Percentiles rank a stretch among this genome's conserved stretches.
Conservation (phyloP, 352 stramenopile genomes). For the Globisporangium lucens region DNA sequence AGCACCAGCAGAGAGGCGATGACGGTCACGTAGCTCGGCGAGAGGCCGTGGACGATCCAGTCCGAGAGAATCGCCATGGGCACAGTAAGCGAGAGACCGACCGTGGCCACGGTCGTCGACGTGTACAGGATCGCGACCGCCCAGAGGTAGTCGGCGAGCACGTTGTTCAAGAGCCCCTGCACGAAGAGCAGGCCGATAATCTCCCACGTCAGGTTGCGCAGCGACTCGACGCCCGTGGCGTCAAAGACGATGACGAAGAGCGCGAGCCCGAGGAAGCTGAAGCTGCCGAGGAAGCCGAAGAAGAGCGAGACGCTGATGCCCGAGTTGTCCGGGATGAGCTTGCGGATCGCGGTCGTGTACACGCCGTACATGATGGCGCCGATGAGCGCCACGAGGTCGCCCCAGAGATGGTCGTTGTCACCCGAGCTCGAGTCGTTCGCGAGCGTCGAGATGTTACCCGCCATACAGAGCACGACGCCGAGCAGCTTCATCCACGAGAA, state of each 20-base stretch:
- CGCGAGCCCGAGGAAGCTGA: slow-evolving; percentile 85
- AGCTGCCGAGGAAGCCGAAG: slow-evolving; percentile 92
- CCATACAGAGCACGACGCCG: slow-evolving; percentile 85
- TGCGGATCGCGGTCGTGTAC: slow-evolving; percentile 90
- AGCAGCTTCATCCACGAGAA: slow-evolving; percentile 80
- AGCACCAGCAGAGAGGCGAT: slow-evolving; percentile 66
- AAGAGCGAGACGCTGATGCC: slow-evolving; percentile 91
- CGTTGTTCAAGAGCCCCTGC: slow-evolving; percentile 94
- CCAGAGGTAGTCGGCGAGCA: slow-evolving; percentile 95
- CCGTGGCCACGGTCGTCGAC: slow-evolving; percentile 93
- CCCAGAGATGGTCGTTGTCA: slow-evolving; percentile 38
- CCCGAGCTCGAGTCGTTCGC: slow-evolving; percentile 56
- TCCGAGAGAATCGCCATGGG: slow-evolving; percentile 93
- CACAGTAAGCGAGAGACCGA: slow-evolving; percentile 95
- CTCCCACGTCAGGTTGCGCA: slow-evolving; percentile 52
- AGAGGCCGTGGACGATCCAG: slow-evolving; percentile 53
- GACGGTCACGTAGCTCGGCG: slow-evolving; percentile 51
- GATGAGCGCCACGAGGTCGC: slow-evolving; percentile 66
- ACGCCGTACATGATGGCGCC: slow-evolving; percentile 91
- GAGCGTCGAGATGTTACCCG: slow-evolving; percentile 83
- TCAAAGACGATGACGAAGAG: slow-evolving; percentile 64
- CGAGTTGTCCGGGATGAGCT: slow-evolving; percentile 74
- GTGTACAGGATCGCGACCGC: slow-evolving; percentile 93
- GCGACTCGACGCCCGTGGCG: slow-evolving; percentile 55
- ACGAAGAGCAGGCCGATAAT: slow-evolving; percentile 82